Conservation (phyloP, 768 basidiomycete genomes). For the Aureoboletus auriporus region DNA sequence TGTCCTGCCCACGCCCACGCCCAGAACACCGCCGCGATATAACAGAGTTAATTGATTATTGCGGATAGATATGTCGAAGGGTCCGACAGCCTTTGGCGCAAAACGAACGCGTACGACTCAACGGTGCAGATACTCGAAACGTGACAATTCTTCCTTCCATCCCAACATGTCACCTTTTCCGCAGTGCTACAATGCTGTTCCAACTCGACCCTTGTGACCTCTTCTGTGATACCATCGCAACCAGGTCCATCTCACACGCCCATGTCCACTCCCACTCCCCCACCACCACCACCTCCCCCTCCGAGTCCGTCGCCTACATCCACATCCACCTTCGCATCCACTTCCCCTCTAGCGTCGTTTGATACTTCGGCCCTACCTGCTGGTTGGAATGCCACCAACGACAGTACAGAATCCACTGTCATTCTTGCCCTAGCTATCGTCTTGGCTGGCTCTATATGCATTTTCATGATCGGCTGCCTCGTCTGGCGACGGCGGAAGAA, state of each 20-base stretch:
- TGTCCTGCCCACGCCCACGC: constrained; percentile 6
- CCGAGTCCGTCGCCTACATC: no score
- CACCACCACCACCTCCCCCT: no score
- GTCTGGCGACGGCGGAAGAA: constrained; percentile 49
- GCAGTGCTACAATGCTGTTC: constrained; percentile 15
- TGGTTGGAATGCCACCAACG: constrained; percentile 41
- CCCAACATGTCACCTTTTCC: not conserved
- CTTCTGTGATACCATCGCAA: not conserved
- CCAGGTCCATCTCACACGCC: constrained; percentile 9
- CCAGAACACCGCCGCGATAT: constrained; percentile 2
- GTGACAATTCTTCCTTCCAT: not conserved
- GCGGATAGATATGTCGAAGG: constrained; percentile 53
- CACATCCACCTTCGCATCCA: no score
- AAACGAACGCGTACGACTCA: constrained; percentile 57
- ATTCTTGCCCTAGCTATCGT: constrained; percentile 58
- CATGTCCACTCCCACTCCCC: constrained; percentile 13
- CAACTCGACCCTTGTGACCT: not conserved
- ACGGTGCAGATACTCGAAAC: constrained; percentile 40
- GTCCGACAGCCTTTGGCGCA: constrained; percentile 57
- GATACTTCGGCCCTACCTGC: constrained; percentile 41
- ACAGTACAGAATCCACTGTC: constrained; percentile 38
- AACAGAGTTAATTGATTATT: constrained; percentile 22
- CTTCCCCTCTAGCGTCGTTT: not conserved
- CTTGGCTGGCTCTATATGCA: constrained; percentile 57
- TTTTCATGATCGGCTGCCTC: constrained; percentile 58